These are phyloP conservation scores for Diutina ranongensis DNA, from an alignment of 1,139 yeast genomes.

Conservation along the genomic window DNA sequence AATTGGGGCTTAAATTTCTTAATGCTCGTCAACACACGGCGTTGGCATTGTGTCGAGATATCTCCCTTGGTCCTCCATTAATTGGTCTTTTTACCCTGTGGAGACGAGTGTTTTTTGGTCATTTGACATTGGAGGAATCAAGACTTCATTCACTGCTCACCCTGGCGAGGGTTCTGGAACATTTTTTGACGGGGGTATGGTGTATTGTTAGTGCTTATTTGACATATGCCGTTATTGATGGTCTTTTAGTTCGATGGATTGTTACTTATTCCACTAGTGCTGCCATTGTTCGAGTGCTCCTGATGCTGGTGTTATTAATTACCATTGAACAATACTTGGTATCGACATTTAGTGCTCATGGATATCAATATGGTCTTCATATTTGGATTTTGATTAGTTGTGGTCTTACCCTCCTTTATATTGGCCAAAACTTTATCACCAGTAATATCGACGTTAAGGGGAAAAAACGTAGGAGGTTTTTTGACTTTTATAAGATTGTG, in stretches of 20 bases:
- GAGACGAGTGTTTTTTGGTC: constrained; percentile 23
- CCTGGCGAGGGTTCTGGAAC: constrained; percentile 56
- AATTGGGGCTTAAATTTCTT: constrained; percentile 51
- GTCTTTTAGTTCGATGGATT: constrained; percentile 87
- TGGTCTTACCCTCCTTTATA: constrained; percentile 70
- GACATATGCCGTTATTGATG: constrained; percentile 76
- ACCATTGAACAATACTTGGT: constrained; percentile 61
- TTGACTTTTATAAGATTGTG: constrained; percentile 74
- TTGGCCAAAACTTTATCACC: constrained; percentile 80
- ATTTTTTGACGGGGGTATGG: constrained; percentile 65
- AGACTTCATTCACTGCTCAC: constrained; percentile 18
- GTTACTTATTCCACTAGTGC: constrained; percentile 83
- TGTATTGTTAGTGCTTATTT: constrained; percentile 79
- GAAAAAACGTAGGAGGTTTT: constrained; percentile 41
- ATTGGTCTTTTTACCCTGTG: constrained; percentile 47
- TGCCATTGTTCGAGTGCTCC: constrained; percentile 73
- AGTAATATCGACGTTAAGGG: constrained; percentile 58
- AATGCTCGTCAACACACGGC: constrained; percentile 70
- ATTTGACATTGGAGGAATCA: constrained; percentile 11
- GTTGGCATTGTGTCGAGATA: constrained; percentile 60
- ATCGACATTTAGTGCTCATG: constrained; percentile 41
- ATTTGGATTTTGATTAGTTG: constrained; percentile 89
- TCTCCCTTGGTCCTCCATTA: constrained; percentile 56
- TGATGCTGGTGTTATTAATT: constrained; percentile 66
- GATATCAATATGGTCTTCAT: constrained; percentile 57